These are phyloP conservation scores for Lentinula novae-zelandiae DNA, from an alignment of 1,284 basidiomycete genomes.

Conservation along the genomic window DNA sequence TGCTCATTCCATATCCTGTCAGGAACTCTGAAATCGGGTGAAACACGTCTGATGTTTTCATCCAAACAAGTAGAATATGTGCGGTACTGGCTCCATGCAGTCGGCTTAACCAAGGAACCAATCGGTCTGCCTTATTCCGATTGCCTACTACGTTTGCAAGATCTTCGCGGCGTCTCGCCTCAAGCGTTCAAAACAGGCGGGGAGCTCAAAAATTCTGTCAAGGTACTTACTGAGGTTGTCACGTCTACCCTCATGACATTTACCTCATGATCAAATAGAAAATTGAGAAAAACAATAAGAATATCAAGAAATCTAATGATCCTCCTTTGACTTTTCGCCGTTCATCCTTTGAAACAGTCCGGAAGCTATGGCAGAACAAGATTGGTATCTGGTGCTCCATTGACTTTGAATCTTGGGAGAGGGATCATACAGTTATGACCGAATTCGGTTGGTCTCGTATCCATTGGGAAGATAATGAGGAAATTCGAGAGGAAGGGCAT, in stretches of 20 bases:
- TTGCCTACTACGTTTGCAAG: constrained; percentile 54
- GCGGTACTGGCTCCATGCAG: constrained; percentile 78
- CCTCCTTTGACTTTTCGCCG: constrained; percentile 53
- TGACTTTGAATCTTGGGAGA: constrained; percentile 81
- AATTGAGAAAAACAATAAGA: constrained; percentile 76
- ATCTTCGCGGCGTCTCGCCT: constrained; percentile 53
- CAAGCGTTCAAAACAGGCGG: constrained; percentile 52
- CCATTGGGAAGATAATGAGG: constrained; percentile 49
- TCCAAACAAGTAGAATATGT: constrained; percentile 83
- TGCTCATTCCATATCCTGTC: not conserved
- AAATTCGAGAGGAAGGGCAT: constrained; percentile 51
- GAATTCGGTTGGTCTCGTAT: constrained; percentile 73
- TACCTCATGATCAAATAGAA: constrained; percentile 34
- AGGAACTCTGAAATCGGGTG: constrained; percentile 63
- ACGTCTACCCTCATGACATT: not conserved
- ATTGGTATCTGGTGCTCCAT: constrained; percentile 70
- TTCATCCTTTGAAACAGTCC: constrained; percentile 60
- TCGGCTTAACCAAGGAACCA: constrained; percentile 58
- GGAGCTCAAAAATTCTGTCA: constrained; percentile 54
- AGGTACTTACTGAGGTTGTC: constrained; percentile 33
- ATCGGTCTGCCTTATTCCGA: constrained; percentile 72
- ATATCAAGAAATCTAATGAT: constrained; percentile 58
- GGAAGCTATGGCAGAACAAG: constrained; percentile 57
- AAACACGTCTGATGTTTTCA: constrained; percentile 72
- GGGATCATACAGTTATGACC: constrained; percentile 64